Base-by-base conservation (phyloP, 805 yeast species). In the Nakazawaea wickerhamii region DNA sequence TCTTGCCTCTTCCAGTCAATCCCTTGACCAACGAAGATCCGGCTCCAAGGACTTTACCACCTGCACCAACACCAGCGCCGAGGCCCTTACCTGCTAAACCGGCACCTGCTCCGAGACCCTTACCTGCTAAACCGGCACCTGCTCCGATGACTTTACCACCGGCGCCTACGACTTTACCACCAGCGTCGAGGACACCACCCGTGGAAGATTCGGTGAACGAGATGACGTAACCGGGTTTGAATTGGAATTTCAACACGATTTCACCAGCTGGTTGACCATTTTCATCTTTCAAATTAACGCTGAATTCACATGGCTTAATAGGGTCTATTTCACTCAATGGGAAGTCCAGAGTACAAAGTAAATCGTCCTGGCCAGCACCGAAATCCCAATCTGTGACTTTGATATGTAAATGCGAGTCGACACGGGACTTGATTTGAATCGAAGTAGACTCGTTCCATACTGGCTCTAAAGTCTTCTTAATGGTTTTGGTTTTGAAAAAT, bases 381-480 rank as follows among this genome's bases (percentile, higher is more conserved):
- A 91, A 77, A 63, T 93, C 99, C 96, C 97, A 91, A 59, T 93
- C 99, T 55, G 58, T 71, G 13, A 85, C 77, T 44, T 70, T 75
- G 43, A 86, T 68, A 44, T 65, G 67, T 40, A 90, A 58, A 3
- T 61, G 59, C 9, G 85, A 77, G 53, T 77, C 78, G 43, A 72
- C 77, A 57, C 87, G 75, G 59, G 84, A 82, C 19, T 68, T 55
- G 20, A 89, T 67, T 27, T 72, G 73, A 30, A 80, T 66, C 11
- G 70, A 61, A 34, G 79, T 73, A 14, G 64, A 58, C 66, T 89
- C 96, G 58, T 90, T 82, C 89, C 91, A 93, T 2, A 66, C 75
- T n/a, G 99, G 99, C 46, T 84, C 75, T 52, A 93, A 70, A 0
- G 96, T 88, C 71, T 83, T 89, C 73, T 90, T 93, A 47, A 77